Percentiles rank a stretch among this genome's conserved stretches.
Conservation (phyloP, 192 early-diverging fungal genomes). For the Jimgerdemannia lactiflua region DNA sequence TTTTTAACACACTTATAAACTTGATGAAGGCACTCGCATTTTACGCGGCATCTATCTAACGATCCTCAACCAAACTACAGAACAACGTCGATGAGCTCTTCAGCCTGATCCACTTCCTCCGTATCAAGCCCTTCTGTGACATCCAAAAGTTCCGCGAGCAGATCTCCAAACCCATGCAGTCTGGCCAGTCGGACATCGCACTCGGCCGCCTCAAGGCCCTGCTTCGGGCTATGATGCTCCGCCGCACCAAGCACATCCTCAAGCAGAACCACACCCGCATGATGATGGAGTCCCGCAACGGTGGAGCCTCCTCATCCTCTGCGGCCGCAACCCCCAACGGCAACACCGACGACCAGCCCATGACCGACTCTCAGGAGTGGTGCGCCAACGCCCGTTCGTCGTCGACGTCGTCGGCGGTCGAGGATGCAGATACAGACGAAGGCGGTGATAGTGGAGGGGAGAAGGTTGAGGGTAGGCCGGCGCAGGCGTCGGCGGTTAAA, state of each 20-base stretch:
- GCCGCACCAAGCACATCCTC: slow-evolving; percentile 60
- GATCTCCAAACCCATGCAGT: slow-evolving; percentile 44
- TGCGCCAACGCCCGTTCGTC: neutral
- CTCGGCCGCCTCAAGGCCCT: slow-evolving; percentile 58
- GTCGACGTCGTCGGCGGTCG: neutral
- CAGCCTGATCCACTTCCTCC: slow-evolving; percentile 64
- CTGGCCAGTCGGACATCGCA: slow-evolving; percentile 24
- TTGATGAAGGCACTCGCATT: neutral
- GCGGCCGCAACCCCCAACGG: too few relatives aligned
- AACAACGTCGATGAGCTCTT: slow-evolving; percentile 72
- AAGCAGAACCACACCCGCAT: neutral
- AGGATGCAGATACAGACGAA: neutral
- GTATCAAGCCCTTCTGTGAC: slow-evolving; percentile 53
- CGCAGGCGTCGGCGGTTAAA: neutral
- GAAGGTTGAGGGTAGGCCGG: neutral
- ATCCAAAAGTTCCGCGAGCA: slow-evolving; percentile 43
- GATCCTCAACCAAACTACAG: slow-evolving; percentile 12
- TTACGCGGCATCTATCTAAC: neutral
- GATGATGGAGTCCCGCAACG: neutral
- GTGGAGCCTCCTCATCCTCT: neutral
- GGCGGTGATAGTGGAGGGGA: neutral
- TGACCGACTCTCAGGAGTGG: neutral
- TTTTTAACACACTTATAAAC: too few relatives aligned
- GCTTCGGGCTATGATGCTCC: slow-evolving; percentile 55
- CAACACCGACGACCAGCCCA: neutral